phyloP scores from a whole-genome alignment of 306 rosid genomes.

The Lupinus albus region DNA sequence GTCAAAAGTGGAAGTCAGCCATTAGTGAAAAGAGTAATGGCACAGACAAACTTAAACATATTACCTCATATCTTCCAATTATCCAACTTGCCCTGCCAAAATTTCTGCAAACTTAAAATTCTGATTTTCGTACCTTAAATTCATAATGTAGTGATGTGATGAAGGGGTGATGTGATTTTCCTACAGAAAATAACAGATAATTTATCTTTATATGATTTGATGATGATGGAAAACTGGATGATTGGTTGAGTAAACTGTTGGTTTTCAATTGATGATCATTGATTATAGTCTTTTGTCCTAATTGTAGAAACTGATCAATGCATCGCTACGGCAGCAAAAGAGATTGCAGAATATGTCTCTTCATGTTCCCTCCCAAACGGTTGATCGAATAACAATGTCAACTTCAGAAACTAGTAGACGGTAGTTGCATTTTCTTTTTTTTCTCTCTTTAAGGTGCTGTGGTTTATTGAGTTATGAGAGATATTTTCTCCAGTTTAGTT shows the following conservation, averaged over 20 bases:
- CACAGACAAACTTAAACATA: no score
- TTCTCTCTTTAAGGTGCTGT: not conserved
- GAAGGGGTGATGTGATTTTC: no score
- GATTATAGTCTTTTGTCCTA: constrained; percentile 21
- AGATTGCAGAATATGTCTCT: constrained; percentile 74
- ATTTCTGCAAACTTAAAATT: no score
- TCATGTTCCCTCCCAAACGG: constrained; percentile 53
- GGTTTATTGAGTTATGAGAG: constrained; percentile 10
- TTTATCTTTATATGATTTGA: not conserved
- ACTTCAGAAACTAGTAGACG: constrained; percentile 57
- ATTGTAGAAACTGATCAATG: constrained; percentile 70
- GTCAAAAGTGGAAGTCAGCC: not conserved
- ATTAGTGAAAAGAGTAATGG: not conserved
- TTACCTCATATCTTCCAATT: no score
- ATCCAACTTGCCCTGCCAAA: no score
- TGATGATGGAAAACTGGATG: not conserved
- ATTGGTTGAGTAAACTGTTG: constrained; percentile 13
- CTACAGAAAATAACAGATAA: not conserved
- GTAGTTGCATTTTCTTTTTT: constrained; percentile 42
- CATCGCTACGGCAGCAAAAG: constrained; percentile 74
- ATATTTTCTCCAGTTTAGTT: no score
- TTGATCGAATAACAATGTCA: constrained; percentile 50
- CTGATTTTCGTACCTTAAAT: no score
- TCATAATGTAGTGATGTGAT: no score
- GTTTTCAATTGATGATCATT: constrained; percentile 19